These are phyloP conservation scores for Endotrypanum monterogeii DNA, from an alignment of 208 protist genomes.

Conservation along the genomic window DNA sequence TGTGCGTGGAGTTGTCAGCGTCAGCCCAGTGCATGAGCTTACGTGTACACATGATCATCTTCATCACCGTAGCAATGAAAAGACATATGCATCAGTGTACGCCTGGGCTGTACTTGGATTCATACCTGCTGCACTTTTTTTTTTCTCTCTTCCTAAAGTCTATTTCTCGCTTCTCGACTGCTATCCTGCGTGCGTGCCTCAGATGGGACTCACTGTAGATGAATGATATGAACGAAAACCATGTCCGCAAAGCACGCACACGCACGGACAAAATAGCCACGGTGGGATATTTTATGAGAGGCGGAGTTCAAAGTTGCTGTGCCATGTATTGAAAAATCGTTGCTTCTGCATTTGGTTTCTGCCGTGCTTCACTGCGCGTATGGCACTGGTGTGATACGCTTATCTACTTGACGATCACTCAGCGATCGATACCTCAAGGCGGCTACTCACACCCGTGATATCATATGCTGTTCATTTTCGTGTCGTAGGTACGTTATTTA, in stretches of 20 bases:
- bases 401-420: background rate
- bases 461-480: background rate
- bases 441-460: background rate
- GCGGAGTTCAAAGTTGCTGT: background rate
- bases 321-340: background rate
- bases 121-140: background rate
- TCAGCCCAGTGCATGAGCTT: background rate
- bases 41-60: background rate
- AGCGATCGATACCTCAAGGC: background rate
- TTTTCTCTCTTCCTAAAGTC: background rate
- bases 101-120: background rate
- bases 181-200: background rate
- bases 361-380: background rate
- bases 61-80: background rate
- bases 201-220: background rate
- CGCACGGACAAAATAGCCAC: background rate
- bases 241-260: background rate
- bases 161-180: constrained; percentile 11
- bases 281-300: background rate
- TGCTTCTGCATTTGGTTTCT: background rate
- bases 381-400: background rate
- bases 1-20: background rate
- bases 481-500: background rate
- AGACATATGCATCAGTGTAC: background rate
- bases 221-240: background rate